These are phyloP conservation scores for Fusarium papillatum DNA, from an alignment of 2,329 filamentous ascomycete species.

Conservation along the genomic window DNA sequence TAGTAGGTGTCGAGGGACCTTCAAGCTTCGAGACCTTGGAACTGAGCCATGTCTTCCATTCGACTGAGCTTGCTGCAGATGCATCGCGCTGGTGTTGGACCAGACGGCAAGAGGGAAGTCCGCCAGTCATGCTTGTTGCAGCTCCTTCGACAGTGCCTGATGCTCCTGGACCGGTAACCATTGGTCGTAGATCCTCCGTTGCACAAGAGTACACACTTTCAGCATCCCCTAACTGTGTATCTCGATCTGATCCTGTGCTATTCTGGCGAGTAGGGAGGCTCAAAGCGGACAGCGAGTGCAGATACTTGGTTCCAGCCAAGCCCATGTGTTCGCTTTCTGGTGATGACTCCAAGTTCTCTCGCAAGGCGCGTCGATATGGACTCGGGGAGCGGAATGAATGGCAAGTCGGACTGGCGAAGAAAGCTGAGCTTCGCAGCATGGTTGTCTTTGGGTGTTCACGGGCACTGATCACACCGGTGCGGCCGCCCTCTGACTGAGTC, in stretches of 20 bases:
- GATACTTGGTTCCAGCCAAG: slow-evolving; percentile 52
- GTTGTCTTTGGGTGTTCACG: slow-evolving; percentile 45
- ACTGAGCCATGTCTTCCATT: slow-evolving; percentile 69
- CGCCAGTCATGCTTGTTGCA: neutral
- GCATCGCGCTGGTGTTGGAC: slow-evolving; percentile 50
- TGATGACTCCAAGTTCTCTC: slow-evolving; percentile 58
- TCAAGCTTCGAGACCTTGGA: slow-evolving; percentile 65
- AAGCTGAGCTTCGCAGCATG: slow-evolving; percentile 60
- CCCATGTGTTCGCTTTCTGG: slow-evolving; percentile 42
- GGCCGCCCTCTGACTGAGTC: neutral
- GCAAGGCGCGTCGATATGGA: slow-evolving; percentile 67
- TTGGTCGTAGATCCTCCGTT: slow-evolving; percentile 38
- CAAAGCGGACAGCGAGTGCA: slow-evolving; percentile 55
- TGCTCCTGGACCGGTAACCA: neutral
- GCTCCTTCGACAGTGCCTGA: neutral
- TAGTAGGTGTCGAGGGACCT: slow-evolving; percentile 27
- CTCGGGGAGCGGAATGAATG: slow-evolving; percentile 68
- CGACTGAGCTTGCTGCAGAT: slow-evolving; percentile 61
- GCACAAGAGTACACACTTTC: slow-evolving; percentile 64
- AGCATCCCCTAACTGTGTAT: slow-evolving; percentile 54
- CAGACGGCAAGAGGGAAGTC: slow-evolving; percentile 28
- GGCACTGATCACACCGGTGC: slow-evolving; percentile 5
- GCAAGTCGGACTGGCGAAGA: slow-evolving; percentile 65
- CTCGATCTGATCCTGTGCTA: slow-evolving; percentile 56
- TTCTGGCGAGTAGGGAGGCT: slow-evolving; percentile 56